Evolutionary conservation across 805 yeast genomes (phyloP).

Genomic region (Kuraishia piskuri): DNA sequence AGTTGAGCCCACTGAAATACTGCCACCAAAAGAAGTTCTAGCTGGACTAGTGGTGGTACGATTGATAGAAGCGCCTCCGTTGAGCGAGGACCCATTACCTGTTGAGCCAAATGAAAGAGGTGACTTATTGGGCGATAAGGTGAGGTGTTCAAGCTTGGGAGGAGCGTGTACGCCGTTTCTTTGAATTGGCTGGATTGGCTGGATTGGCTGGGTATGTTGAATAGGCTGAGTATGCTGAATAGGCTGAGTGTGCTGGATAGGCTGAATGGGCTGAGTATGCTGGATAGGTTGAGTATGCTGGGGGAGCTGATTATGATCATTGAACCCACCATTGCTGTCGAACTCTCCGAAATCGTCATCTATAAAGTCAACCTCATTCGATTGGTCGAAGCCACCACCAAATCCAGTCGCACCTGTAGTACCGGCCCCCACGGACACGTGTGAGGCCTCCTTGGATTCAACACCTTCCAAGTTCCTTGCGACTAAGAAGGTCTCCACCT

Average conservation of each 20-base stretch:
- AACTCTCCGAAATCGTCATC: slow-evolving; percentile 10
- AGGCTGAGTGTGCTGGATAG: neutral
- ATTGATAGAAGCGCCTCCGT: neutral
- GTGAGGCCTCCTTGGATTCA: neutral
- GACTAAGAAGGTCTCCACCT: slow-evolving; percentile 13
- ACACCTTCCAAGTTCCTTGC: slow-evolving; percentile 10
- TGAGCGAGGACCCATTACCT: neutral
- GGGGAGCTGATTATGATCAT: too few species aligned
- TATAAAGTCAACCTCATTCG: neutral
- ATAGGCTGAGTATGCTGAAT: neutral
- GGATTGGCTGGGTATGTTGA: neutral
- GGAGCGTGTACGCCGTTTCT: too few species aligned
- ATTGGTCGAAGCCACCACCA: neutral
- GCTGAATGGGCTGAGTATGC: neutral
- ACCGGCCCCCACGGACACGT: neutral
- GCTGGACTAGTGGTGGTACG: neutral
- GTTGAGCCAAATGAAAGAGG: neutral
- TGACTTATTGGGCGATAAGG: neutral
- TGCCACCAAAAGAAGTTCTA: neutral
- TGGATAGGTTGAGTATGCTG: neutral
- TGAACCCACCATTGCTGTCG: neutral
- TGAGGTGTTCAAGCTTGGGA: neutral
- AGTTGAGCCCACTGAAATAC: neutral
- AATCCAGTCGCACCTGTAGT: neutral
- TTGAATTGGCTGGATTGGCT: neutral